These are phyloP conservation scores for Cryomyces minteri DNA, from an alignment of 495 filamentous ascomycete genomes.

Conservation along the genomic window DNA sequence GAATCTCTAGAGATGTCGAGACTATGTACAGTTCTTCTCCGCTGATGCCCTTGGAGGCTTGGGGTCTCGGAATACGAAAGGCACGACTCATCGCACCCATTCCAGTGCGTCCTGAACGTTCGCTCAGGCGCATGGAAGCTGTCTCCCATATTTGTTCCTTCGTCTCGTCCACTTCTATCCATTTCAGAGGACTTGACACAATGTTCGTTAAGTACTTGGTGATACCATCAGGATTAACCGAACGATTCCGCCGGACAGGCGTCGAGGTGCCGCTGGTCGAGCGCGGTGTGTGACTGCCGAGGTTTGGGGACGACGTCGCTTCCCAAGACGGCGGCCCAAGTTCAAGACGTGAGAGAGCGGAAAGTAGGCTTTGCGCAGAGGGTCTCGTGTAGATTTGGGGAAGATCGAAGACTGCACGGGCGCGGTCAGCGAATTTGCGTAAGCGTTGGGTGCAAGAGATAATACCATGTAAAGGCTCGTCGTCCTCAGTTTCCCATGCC, in stretches of 20 bases:
- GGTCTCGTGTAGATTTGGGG: slow-evolving; percentile 29
- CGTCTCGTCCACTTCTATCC: slow-evolving; percentile 54
- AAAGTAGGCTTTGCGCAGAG: slow-evolving; percentile 16
- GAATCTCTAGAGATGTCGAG: too few relatives aligned
- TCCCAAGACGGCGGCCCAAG: slow-evolving; percentile 26
- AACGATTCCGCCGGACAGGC: neutral
- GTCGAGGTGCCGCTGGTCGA: neutral
- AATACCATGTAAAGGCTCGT: slow-evolving; percentile 1
- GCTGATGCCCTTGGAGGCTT: slow-evolving; percentile 4
- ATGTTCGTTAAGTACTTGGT: slow-evolving; percentile 53
- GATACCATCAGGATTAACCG: slow-evolving; percentile 17
- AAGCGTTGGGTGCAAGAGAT: neutral
- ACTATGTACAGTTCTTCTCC: too few relatives aligned
- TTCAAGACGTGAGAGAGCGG: slow-evolving; percentile 18
- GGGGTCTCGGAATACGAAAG: slow-evolving; percentile 43
- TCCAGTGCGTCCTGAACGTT: slow-evolving; percentile 67
- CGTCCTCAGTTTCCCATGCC: neutral
- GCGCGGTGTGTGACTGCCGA: neutral
- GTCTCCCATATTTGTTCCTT: slow-evolving; percentile 63
- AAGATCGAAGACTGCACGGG: slow-evolving; percentile 24
- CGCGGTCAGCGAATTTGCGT: neutral
- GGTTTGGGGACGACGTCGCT: neutral
- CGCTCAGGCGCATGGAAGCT: slow-evolving; percentile 58
- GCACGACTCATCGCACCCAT: slow-evolving; percentile 62
- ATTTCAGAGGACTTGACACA: slow-evolving; percentile 51